Evolutionary conservation across 73 alveolate species (phyloP).

Genomic region (Durusdinium trenchii): DNA sequence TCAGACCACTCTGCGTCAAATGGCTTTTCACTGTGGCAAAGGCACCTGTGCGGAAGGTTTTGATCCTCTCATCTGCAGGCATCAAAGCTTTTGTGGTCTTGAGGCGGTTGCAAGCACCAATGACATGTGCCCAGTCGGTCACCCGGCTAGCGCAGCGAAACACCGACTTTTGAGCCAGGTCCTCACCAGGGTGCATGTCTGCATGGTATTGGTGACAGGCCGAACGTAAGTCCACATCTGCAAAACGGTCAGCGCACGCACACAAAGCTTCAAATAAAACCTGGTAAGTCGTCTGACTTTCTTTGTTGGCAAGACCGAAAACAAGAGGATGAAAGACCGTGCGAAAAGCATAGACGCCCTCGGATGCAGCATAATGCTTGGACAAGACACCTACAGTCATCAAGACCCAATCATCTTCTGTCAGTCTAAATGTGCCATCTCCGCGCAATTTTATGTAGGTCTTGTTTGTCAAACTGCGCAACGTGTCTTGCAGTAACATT

Average conservation of each 20-base stretch:
- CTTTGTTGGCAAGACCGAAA: not conserved
- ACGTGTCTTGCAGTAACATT: not conserved
- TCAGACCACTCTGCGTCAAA: not conserved
- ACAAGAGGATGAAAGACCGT: not conserved
- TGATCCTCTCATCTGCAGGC: not conserved
- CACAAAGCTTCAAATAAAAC: not conserved
- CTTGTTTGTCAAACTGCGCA: not conserved
- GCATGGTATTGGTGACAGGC: not conserved
- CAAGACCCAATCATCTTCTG: not conserved
- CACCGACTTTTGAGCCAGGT: not conserved
- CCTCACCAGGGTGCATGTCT: not conserved
- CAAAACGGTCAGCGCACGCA: not conserved
- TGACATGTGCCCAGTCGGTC: not conserved
- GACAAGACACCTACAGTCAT: not conserved
- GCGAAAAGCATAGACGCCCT: not conserved
- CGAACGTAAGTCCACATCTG: not conserved
- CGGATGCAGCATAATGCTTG: not conserved
- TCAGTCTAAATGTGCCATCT: not conserved
- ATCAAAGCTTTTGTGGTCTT: too few species aligned
- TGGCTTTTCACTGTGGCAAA: not conserved
- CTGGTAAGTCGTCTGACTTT: not conserved
- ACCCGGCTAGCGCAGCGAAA: not conserved
- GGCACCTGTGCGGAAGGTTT: not conserved
- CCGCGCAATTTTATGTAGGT: not conserved
- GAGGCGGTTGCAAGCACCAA: not conserved